Evolutionary conservation across 176 grass and related monocot genomes (phyloP).

Genomic region (Urochloa ruziziensis): DNA sequence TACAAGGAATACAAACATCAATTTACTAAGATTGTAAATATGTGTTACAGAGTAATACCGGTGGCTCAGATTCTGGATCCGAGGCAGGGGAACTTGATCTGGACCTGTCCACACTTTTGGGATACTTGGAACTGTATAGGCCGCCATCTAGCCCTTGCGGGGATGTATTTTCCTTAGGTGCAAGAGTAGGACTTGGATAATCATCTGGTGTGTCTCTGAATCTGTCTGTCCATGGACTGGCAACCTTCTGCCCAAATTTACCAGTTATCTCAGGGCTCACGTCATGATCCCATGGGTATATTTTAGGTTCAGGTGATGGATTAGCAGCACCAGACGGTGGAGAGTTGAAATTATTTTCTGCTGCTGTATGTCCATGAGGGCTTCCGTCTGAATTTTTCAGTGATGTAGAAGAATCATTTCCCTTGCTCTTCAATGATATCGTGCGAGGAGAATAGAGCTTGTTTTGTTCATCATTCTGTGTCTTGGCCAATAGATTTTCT

Average conservation of each 20-base stretch:
- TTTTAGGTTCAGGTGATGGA: conserved; percentile 38
- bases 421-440: conserved; percentile 41
- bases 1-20: conserved; percentile 17
- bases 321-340: conserved; percentile 34
- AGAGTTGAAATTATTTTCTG: conserved; percentile 25
- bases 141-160: conserved; percentile 39
- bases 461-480: conserved; percentile 35
- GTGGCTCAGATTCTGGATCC: conserved; percentile 54
- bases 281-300: conserved; percentile 36
- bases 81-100: conserved; percentile 49
- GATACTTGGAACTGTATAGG: conserved; percentile 35
- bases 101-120: conserved; percentile 46
- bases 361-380: conserved; percentile 29
- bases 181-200: conserved; percentile 69
- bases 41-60: conserved; percentile 50
- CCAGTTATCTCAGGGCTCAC: conserved; percentile 43
- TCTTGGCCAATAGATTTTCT: conserved; percentile 22
- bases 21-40: conserved; percentile 22
- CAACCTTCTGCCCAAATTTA: conserved; percentile 27
- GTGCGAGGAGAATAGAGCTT: conserved; percentile 44
- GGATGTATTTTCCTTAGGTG: conserved; percentile 49
- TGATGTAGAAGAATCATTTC: conserved; percentile 15
- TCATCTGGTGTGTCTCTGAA: conserved; percentile 39
- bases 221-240: conserved; percentile 41
- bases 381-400: conserved; percentile 43